Percentiles rank a stretch among this genome's conserved stretches.
Evolutionary conservation across 2,329 filamentous ascomycete species (phyloP).

Genomic region (Fusarium sp.): DNA sequence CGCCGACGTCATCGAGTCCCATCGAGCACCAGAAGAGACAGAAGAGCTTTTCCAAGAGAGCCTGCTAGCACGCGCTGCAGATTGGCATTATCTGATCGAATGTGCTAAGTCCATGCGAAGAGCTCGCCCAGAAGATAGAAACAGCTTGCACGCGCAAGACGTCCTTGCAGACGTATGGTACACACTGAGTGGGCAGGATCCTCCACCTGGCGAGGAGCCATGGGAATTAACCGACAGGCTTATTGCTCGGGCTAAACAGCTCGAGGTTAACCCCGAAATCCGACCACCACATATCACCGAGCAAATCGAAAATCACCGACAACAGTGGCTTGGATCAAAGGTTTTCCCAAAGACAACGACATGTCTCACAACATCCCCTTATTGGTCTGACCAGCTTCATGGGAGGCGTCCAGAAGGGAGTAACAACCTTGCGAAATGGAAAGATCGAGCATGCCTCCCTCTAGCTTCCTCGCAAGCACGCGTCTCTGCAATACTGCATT

Average conservation of each 20-base stretch:
- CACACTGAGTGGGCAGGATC: conserved; percentile 27
- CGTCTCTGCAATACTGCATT: background rate
- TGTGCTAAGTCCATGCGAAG: conserved; percentile 46
- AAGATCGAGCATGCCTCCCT: background rate
- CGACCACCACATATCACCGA: conserved; percentile 16
- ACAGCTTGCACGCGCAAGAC: conserved; percentile 47
- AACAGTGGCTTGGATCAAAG: conserved; percentile 8
- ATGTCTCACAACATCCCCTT: conserved; percentile 39
- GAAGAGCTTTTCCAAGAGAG: conserved; percentile 44
- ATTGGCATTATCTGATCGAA: conserved; percentile 49
- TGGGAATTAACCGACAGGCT: conserved; percentile 52
- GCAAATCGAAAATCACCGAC: conserved; percentile 1
- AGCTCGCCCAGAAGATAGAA: conserved; percentile 6
- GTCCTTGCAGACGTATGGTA: conserved; percentile 46
- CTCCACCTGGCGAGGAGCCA: conserved; percentile 15
- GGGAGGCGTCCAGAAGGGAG: conserved; percentile 20
- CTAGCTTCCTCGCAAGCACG: conserved; percentile 1
- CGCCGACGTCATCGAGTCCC: conserved; percentile 43
- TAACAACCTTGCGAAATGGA: conserved; percentile 14
- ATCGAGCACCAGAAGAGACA: conserved; percentile 42
- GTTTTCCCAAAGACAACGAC: conserved; percentile 13
- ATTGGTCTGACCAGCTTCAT: conserved; percentile 41
- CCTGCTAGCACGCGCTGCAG: conserved; percentile 47
- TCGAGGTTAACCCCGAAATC: conserved; percentile 39
- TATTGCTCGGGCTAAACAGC: conserved; percentile 44